Conservation (phyloP, 257 asterid species). For the Primulina tabacum region DNA sequence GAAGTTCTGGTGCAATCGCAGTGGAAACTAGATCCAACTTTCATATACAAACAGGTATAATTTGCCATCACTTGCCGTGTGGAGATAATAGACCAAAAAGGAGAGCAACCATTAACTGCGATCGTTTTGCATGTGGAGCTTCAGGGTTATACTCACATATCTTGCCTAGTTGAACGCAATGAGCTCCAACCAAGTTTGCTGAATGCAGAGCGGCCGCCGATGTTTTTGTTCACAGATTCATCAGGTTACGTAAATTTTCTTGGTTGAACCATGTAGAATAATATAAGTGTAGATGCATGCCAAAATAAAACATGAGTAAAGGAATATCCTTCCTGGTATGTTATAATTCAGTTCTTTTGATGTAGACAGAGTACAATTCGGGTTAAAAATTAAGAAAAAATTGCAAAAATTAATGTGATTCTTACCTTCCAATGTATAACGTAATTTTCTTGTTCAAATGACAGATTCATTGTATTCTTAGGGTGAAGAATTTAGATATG, state of each 20-base stretch:
- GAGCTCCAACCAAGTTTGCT: neutral
- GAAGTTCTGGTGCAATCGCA: neutral
- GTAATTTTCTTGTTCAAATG: neutral
- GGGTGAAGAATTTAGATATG: too few relatives aligned
- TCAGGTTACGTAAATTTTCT: neutral
- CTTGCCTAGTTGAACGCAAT: neutral
- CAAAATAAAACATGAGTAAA: neutral
- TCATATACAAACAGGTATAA: neutral
- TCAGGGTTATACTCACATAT: neutral
- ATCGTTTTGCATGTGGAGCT: neutral
- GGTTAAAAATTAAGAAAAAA: neutral
- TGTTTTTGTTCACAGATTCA: neutral
- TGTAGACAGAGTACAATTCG: neutral
- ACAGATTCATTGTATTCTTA: too few relatives aligned
- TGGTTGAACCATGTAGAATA: neutral
- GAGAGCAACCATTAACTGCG: neutral
- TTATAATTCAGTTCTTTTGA: neutral
- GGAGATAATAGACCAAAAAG: neutral
- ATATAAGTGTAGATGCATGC: neutral
- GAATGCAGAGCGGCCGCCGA: neutral
- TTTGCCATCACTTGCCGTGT: neutral
- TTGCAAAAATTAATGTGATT: neutral
- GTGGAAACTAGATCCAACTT: neutral
- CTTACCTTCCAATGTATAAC: neutral
- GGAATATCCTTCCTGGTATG: neutral